Evolutionary conservation across 2,329 filamentous ascomycete species (phyloP).

Genomic region (Claviceps sp.): DNA sequence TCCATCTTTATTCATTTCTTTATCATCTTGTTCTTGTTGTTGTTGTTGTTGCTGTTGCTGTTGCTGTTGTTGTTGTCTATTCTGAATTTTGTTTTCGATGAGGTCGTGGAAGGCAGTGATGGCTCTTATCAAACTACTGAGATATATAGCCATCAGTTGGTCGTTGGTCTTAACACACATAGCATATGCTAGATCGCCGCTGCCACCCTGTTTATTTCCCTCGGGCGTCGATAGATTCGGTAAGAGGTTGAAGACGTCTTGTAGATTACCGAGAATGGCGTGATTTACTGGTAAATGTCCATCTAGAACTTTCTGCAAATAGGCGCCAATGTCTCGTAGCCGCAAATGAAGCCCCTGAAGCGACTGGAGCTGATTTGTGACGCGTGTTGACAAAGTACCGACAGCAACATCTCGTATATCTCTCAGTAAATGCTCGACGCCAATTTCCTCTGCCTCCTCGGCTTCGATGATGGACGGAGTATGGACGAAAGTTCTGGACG

Average conservation of each 20-base stretch:
- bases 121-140: constrained; percentile 89
- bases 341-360: constrained; percentile 91
- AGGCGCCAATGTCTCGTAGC: constrained; percentile 86
- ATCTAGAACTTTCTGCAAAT: constrained; percentile 91
- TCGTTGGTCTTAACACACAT: constrained; percentile 99
- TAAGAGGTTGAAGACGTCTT: constrained; percentile 97
- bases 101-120: constrained; percentile 98
- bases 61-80: constrained; percentile 82
- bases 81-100: constrained; percentile 99
- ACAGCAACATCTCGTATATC: constrained; percentile 98
- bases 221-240: constrained; percentile 87
- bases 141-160: constrained; percentile 95
- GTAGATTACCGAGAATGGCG: constrained; percentile 92
- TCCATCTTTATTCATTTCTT: constrained; percentile 73
- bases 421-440: constrained; percentile 91
- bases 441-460: constrained; percentile 97
- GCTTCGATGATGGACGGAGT: constrained; percentile 97
- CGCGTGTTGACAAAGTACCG: constrained; percentile 87
- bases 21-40: constrained; percentile 84
- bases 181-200: constrained; percentile 80
- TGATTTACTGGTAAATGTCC: constrained; percentile 92
- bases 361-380: constrained; percentile 95
- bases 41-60: constrained; percentile 81
- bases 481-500: constrained; percentile 93
- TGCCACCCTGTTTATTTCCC: constrained; percentile 47